A percentile compares a stretch with the other conserved stretches of the same genome.
Conservation (phyloP, 106 monocot species). For the Allium sativum region DNA sequence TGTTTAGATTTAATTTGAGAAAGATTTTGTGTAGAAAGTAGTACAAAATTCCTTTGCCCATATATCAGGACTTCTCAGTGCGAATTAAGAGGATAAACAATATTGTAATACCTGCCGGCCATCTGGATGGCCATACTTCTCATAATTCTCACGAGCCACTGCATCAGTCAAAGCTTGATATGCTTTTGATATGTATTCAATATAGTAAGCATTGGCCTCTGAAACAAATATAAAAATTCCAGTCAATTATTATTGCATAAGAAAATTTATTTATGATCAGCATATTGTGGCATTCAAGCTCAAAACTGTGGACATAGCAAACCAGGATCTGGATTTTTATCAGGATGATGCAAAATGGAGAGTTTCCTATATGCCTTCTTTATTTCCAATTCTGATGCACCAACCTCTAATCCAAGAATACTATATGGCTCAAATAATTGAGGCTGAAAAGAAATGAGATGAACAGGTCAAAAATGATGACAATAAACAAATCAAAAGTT, state of each 20-base stretch:
- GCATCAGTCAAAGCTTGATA: constrained; percentile 21
- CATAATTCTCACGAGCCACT: constrained; percentile 62
- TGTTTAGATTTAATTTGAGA: too few relatives aligned
- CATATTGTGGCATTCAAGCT: too few relatives aligned
- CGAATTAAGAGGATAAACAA: too few relatives aligned
- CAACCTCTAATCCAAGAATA: constrained; percentile 82
- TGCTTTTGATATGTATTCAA: constrained; percentile 17
- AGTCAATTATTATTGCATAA: not conserved
- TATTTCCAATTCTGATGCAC: constrained; percentile 85
- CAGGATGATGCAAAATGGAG: constrained; percentile 92
- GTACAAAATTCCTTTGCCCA: too few relatives aligned
- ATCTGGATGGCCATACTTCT: constrained; percentile 98
- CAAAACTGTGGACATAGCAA: not conserved
- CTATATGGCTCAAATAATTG: constrained; percentile 89
- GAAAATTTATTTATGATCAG: too few relatives aligned
- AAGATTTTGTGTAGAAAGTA: too few relatives aligned
- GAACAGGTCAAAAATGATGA: not conserved
- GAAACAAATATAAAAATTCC: constrained; percentile 14
- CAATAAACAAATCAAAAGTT: not conserved
- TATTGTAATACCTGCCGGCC: constrained; percentile 61
- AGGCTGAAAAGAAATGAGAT: constrained; percentile 16
- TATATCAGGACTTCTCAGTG: too few relatives aligned
- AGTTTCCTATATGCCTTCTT: constrained; percentile 93
- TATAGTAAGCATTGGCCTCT: constrained; percentile 73
- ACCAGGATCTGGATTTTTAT: constrained; percentile 99